Conservation (phyloP, 1,139 yeast species). For the Citeromyces siamensis region DNA sequence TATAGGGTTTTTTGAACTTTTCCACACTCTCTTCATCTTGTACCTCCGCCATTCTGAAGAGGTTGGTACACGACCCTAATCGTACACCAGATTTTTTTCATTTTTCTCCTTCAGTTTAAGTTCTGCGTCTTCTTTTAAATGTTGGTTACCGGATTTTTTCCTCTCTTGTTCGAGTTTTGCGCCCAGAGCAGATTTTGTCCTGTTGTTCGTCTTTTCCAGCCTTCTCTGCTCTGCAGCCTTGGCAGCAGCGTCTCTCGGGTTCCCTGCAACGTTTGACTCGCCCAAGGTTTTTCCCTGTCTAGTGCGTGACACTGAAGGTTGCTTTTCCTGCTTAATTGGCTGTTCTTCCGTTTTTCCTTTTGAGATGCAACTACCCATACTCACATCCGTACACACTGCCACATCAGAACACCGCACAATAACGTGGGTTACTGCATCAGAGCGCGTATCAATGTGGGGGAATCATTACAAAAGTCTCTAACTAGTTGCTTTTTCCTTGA, state of each 20-base stretch:
- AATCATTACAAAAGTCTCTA: too few species aligned
- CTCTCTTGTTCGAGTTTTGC: slow-evolving; percentile 13
- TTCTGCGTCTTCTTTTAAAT: slow-evolving; percentile 6
- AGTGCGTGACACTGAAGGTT: not conserved
- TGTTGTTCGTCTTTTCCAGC: slow-evolving; percentile 8
- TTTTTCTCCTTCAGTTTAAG: slow-evolving; percentile 4
- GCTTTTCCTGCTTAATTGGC: not conserved
- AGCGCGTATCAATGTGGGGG: too few species aligned
- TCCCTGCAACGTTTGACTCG: slow-evolving; percentile 2
- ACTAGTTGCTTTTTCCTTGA: too few species aligned
- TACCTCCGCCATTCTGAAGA: not conserved
- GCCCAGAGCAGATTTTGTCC: slow-evolving; percentile 13
- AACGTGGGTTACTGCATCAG: too few species aligned
- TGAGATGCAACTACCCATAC: slow-evolving; percentile 5
- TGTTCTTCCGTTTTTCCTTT: not conserved
- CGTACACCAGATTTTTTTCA: slow-evolving; percentile 5
- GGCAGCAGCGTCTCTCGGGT: slow-evolving; percentile 17
- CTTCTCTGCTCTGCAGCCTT: slow-evolving; percentile 16
- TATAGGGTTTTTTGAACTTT: not conserved
- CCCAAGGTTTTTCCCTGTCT: not conserved
- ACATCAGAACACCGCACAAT: too few species aligned
- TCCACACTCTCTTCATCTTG: not conserved
- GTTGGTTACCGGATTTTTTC: slow-evolving; percentile 11
- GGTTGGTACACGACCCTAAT: not conserved
- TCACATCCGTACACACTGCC: too few species aligned